Evolutionary conservation across 2,329 filamentous ascomycete genomes (phyloP), one percentile per base, ranked within the genome.

Genomic region (Hymenoscyphus repandus): DNA sequence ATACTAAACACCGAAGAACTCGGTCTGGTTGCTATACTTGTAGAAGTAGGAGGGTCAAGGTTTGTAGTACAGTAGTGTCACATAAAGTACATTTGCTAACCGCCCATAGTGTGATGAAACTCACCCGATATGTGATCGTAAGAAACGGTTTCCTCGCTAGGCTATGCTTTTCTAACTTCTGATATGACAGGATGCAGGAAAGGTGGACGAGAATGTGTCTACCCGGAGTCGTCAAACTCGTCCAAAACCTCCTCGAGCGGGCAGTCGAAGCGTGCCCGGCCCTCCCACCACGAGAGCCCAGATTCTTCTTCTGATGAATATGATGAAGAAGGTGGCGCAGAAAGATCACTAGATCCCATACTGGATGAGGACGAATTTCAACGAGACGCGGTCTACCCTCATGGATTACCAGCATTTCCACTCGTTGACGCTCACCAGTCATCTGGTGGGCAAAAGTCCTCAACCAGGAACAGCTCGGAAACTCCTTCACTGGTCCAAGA

Each of bases 11-110:
- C 68, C 86, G 91, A 55, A 83, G 93, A 60, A 97, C 93, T 39
- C 80, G 93, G 61, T 96, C 90, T 57, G 93, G 93, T 27, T 99
- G 93, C 71, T 96, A 81, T 66, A 97, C 91, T 42, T 99, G 93
- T 69, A 81, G 93, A 52, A 85, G 85, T 62, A 81, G 93, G 59
- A 82, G 93, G 68, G 91, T 97, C 46, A 97, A 86, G 76, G 82
- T 83, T 72, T 58, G 65, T 45, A 45, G 20, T 27, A 15, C 22
- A 7, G 22, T 27, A 27, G 4, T 17, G 13, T 17, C 17, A 15
- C 10, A 2, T 15, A 3, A 38, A n/a, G 20, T 34, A 43, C 17
- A 20, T 11, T 51, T 7, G 48, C 64, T 69, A 57, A 69, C 38
- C 48, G 36, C 27, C n/a, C 39, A 18, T 60, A 96, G 88, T 99